Base-by-base conservation (phyloP, 1,139 yeast genomes). In the Pneumocystis wakefieldiae region DNA sequence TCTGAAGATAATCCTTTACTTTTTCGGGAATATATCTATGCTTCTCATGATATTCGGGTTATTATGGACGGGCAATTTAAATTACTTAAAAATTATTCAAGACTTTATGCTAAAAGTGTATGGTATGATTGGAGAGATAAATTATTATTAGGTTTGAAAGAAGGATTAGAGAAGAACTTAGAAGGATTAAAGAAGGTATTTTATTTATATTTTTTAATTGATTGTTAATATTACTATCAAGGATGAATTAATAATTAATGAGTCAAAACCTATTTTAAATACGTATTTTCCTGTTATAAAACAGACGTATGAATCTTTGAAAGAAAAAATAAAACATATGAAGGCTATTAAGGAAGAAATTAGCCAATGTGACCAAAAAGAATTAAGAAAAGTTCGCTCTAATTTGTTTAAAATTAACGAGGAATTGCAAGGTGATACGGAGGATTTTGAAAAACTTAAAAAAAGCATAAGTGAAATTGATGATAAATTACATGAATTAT, bases 101-200 rank as follows among this genome's bases (percentile, higher is more conserved):
- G 84, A 41, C 76, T 75, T 57, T 80, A 80, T 68, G 81, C 85
- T 2, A 77, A 76, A 64, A 77, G 76, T 29, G 78, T 80, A 0
- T 83, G 86, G 86, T 82, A 81, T 68, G 78, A 76, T 57, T 83
- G 86, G 86, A 72, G 85, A 66, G 71, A 74, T n/a, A 79, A 80
- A 65, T 71, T 82, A 57, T 72, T 80, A 2, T 71, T 73, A 41
- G 81, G 80, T 61, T 73, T 81, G 29, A 68, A 77, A 53, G 71
- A 71, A 35, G 80, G 77, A 61, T 71, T 81, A 55, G 71, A 73
- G 38, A 71, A 70, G 55, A 77, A 73, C 59, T 41, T 66, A 19
- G 61, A 63, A 12, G 59, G 65, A 42, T 64, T 73, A 14, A 64
- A 67, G 60, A 65, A 61, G 41, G 61, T 61, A 24, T 41, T 60